Percentiles rank a stretch among this genome's conserved stretches.
phyloP scores from a whole-genome alignment of 306 rosid genomes.

The Abrus pulchellus region DNA sequence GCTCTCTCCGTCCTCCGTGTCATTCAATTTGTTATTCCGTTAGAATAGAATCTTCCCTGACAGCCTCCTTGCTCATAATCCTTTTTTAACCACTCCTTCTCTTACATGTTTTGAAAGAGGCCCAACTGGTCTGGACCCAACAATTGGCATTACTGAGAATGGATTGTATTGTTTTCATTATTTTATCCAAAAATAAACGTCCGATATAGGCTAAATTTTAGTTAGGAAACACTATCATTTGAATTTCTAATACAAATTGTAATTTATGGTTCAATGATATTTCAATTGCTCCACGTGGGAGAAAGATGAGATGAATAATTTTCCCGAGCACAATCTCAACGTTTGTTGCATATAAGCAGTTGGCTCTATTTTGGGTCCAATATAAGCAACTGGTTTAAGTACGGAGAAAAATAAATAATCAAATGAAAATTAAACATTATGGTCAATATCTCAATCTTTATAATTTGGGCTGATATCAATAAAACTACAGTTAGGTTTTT shows the following conservation, averaged over 20 bases:
- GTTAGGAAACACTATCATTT: neutral
- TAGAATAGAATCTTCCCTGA: too few relatives aligned
- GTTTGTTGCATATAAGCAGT: neutral
- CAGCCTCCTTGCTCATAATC: too few relatives aligned
- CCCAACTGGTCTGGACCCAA: too few relatives aligned
- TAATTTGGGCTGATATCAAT: neutral
- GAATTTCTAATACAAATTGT: neutral
- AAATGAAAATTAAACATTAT: slow-evolving; percentile 3
- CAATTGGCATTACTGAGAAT: slow-evolving; percentile 5
- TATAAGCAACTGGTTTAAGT: neutral
- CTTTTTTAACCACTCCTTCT: too few relatives aligned
- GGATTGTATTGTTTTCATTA: too few relatives aligned
- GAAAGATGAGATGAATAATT: slow-evolving; percentile 15
- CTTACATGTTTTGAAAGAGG: too few relatives aligned
- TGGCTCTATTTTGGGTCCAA: neutral
- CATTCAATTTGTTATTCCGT: too few relatives aligned
- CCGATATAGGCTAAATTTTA: neutral
- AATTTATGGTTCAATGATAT: neutral
- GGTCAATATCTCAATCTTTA: slow-evolving; percentile 8
- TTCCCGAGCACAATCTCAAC: neutral
- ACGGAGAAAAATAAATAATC: neutral
- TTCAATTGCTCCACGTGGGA: neutral
- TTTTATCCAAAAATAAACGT: slow-evolving; percentile 9
- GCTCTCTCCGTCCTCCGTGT: too few relatives aligned
- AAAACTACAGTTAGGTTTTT: neutral